These are phyloP conservation scores for Geranomyces variabilis DNA, from an alignment of 192 early-diverging fungal genomes.

Conservation along the genomic window DNA sequence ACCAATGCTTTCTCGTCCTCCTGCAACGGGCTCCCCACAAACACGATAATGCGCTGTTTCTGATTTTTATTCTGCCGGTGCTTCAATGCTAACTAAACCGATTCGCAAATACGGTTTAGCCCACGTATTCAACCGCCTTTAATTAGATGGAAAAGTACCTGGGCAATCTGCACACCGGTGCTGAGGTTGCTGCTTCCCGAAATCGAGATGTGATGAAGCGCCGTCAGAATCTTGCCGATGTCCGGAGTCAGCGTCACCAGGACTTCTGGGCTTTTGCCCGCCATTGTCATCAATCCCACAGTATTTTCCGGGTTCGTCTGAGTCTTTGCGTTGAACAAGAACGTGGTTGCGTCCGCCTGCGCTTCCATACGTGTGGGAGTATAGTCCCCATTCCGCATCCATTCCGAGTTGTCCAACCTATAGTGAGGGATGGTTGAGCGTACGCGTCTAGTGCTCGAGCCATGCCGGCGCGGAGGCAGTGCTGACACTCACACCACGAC, in stretches of 20 bases:
- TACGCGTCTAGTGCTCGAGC: neutral
- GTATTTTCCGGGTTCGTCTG: constrained; percentile 94
- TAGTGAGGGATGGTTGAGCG: neutral
- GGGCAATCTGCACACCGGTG: constrained; percentile 93
- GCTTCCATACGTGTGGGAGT: constrained; percentile 91
- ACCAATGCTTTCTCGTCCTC: constrained; percentile 79
- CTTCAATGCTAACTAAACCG: constrained; percentile 77
- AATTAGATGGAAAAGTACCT: constrained; percentile 58
- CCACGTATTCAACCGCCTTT: too few species aligned
- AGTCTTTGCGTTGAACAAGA: constrained; percentile 89
- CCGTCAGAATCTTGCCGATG: constrained; percentile 86
- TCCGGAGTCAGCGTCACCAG: constrained; percentile 90
- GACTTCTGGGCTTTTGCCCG: constrained; percentile 92
- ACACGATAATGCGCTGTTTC: constrained; percentile 89
- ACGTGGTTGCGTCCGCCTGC: constrained; percentile 90
- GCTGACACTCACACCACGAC: constrained; percentile 74
- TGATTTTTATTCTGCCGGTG: constrained; percentile 98
- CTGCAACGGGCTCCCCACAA: constrained; percentile 86
- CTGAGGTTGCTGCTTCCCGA: constrained; percentile 75
- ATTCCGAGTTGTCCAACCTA: constrained; percentile 94
- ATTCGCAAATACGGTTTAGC: constrained; percentile 23
- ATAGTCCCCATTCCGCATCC: constrained; percentile 98
- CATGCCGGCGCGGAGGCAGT: neutral
- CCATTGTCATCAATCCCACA: constrained; percentile 93
- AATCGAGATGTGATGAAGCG: constrained; percentile 77